These are phyloP conservation scores for Citrullus colocynthis DNA, from an alignment of 306 rosid species.

Conservation along the genomic window DNA sequence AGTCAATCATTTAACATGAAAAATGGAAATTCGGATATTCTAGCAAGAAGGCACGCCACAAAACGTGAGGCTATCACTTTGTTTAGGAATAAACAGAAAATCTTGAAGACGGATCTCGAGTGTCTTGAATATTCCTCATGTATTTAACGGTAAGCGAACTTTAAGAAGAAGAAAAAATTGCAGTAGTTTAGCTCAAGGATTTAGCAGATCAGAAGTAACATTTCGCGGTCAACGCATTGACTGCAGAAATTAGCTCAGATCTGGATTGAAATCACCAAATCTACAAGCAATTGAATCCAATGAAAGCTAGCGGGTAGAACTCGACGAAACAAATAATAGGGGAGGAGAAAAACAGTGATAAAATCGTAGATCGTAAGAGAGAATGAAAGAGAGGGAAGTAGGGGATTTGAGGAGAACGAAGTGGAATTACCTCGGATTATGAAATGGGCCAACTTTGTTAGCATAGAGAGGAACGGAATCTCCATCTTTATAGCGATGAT, in stretches of 20 bases:
- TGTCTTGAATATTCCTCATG: not conserved
- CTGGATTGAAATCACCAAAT: not conserved
- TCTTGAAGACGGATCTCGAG: not conserved
- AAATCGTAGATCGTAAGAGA: not conserved
- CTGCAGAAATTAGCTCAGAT: conserved; percentile 15
- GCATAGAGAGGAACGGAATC: conserved; percentile 38
- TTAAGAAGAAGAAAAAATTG: not conserved
- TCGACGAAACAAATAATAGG: not conserved
- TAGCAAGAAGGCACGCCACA: not conserved
- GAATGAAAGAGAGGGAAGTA: not conserved
- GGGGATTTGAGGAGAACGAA: not conserved
- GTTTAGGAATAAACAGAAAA: not conserved
- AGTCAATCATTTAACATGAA: not conserved
- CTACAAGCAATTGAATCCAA: not conserved
- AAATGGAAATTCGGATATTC: not conserved
- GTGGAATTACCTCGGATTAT: conserved; percentile 34
- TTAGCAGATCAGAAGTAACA: not conserved
- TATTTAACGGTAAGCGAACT: not conserved
- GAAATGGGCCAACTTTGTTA: conserved; percentile 46
- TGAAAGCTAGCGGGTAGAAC: not conserved
- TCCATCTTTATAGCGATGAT: conserved; percentile 35
- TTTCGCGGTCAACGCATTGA: conserved; percentile 3
- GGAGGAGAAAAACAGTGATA: not conserved
- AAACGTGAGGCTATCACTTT: not conserved
- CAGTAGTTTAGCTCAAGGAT: not conserved